phyloP scores from a whole-genome alignment of 2,329 filamentous ascomycete species.

The Orbilia quercus region DNA sequence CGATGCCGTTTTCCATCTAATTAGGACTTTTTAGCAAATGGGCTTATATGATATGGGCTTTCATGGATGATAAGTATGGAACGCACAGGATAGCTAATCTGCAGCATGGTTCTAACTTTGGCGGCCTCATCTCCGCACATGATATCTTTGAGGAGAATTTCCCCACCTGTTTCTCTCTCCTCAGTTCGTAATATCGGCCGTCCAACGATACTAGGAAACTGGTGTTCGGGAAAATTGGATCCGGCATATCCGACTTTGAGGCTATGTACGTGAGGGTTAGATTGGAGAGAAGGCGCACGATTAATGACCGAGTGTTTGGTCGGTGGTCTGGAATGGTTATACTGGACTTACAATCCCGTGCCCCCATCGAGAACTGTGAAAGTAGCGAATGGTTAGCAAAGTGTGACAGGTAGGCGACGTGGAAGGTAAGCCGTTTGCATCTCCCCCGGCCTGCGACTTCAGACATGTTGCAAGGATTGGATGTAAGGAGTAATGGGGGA shows the following conservation, averaged over 20 bases:
- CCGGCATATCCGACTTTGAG: conserved; percentile 99
- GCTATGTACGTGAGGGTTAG: conserved; percentile 59
- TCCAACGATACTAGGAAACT: conserved; percentile 97
- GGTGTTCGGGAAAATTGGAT: conserved; percentile 99
- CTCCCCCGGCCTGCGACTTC: not conserved
- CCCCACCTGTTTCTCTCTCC: conserved; percentile 69
- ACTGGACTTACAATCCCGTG: conserved; percentile 77
- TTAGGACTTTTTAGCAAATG: conserved; percentile 21
- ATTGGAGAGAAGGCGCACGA: not conserved
- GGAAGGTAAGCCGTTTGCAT: not conserved
- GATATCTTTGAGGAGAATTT: conserved; percentile 83
- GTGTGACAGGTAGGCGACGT: too few species aligned
- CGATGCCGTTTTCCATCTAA: conserved; percentile 98
- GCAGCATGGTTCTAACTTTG: conserved; percentile 93
- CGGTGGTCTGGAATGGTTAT: conserved; percentile 4
- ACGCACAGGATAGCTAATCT: conserved; percentile 91
- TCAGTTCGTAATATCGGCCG: conserved; percentile 96
- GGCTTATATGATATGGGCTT: not conserved
- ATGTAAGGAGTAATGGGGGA: not conserved
- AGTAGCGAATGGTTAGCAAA: conserved; percentile 1
- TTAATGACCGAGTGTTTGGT: not conserved
- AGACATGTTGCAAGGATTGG: not conserved
- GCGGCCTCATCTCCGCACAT: conserved; percentile 99
- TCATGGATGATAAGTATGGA: not conserved
- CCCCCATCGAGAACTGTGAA: conserved; percentile 94